These are phyloP conservation scores for Gnaphalium uliginosum DNA, from an alignment of 129 eudicot species.

Conservation along the genomic window DNA sequence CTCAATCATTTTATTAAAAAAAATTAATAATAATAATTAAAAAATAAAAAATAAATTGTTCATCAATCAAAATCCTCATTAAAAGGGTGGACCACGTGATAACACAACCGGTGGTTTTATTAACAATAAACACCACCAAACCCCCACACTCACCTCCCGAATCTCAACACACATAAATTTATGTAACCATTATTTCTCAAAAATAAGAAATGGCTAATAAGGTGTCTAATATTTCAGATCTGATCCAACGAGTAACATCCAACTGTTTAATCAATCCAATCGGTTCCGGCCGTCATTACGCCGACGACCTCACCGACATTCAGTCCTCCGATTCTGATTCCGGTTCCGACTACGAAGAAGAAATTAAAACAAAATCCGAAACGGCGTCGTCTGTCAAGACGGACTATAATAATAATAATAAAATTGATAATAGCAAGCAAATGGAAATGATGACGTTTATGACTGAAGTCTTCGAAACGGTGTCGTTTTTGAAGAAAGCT, in stretches of 20 bases:
- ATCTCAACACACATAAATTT: constrained; percentile 25
- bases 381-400: constrained; percentile 18
- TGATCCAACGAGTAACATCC: constrained; percentile 90
- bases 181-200: too few species aligned
- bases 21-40: too few species aligned
- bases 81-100: constrained; percentile 30
- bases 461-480: constrained; percentile 84
- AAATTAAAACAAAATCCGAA: constrained; percentile 24
- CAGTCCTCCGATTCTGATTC: constrained; percentile 33
- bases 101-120: background rate
- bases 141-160: constrained; percentile 20
- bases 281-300: constrained; percentile 47
- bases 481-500: constrained; percentile 72
- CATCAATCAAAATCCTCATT: constrained; percentile 28
- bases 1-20: background rate
- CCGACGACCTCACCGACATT: constrained; percentile 31
- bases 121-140: constrained; percentile 31
- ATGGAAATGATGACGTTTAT: constrained; percentile 53
- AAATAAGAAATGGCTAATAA: constrained; percentile 57
- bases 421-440: background rate
- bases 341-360: constrained; percentile 34
- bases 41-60: constrained; percentile 5
- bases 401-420: background rate
- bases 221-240: constrained; percentile 87
- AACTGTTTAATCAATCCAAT: constrained; percentile 78